Percentiles rank a stretch among this genome's conserved stretches.
Conservation (phyloP, 441 rosid genomes). For the Oxalis stricta region DNA sequence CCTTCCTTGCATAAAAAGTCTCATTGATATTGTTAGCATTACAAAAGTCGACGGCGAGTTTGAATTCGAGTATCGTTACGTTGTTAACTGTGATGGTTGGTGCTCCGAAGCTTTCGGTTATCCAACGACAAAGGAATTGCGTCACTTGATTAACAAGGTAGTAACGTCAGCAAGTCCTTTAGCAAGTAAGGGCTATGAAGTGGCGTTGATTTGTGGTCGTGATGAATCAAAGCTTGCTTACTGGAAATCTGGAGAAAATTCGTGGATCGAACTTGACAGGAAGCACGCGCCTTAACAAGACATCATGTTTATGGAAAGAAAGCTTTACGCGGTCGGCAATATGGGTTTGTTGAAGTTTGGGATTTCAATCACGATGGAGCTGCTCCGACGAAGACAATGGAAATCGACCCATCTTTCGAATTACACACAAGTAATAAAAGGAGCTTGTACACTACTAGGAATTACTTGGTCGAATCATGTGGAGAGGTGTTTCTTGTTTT, state of each 20-base stretch:
- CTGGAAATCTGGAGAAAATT: background rate
- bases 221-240: slow-evolving; percentile 3
- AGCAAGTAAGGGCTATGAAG: background rate
- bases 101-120: background rate
- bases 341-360: slow-evolving; percentile 9
- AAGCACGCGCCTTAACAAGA: background rate
- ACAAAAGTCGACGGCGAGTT: background rate
- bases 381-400: slow-evolving; percentile 1
- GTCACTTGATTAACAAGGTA: slow-evolving; percentile 2
- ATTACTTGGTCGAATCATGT: slow-evolving; percentile 9
- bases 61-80: background rate
- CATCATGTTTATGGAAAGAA: background rate
- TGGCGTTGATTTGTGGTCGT: background rate
- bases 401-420: background rate
- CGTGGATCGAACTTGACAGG: slow-evolving; percentile 9
- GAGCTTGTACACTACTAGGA: background rate
- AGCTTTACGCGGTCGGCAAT: slow-evolving; percentile 6
- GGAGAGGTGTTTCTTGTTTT: slow-evolving; percentile 10
- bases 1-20: background rate
- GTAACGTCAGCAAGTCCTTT: background rate
- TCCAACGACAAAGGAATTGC: background rate
- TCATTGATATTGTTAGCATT: background rate
- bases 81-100: background rate
- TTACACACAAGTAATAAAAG: background rate
- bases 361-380: background rate